Evolutionary conservation across 2,329 filamentous ascomycete genomes (phyloP).

Genomic region (Curvularia eragrostidis): DNA sequence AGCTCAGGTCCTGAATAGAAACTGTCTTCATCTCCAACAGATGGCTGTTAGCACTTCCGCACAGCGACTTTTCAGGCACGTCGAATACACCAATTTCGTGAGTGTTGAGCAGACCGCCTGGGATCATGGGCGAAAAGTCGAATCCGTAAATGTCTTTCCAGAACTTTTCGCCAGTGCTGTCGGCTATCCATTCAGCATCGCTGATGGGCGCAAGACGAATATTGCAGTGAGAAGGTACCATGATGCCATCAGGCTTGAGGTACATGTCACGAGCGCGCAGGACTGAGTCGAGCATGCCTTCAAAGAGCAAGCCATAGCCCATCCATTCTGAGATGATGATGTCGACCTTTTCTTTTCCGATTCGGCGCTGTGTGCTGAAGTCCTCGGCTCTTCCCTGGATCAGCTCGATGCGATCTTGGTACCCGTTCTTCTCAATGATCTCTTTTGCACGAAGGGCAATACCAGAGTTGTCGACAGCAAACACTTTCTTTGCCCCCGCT

Average conservation of each 20-base stretch:
- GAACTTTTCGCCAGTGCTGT: slow-evolving; percentile 72
- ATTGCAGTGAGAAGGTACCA: slow-evolving; percentile 85
- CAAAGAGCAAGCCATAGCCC: slow-evolving; percentile 92
- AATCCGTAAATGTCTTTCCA: slow-evolving; percentile 96
- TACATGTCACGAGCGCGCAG: slow-evolving; percentile 88
- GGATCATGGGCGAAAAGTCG: slow-evolving; percentile 89
- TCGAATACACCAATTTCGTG: slow-evolving; percentile 44
- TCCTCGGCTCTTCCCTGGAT: slow-evolving; percentile 89
- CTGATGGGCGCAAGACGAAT: slow-evolving; percentile 82
- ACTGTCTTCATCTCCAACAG: slow-evolving; percentile 78
- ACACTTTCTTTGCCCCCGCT: slow-evolving; percentile 83
- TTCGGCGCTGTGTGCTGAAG: slow-evolving; percentile 67
- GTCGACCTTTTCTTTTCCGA: slow-evolving; percentile 69
- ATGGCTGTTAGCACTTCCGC: slow-evolving; percentile 69
- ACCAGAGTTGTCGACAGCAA: slow-evolving; percentile 89
- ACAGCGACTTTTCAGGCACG: slow-evolving; percentile 37
- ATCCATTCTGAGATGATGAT: slow-evolving; percentile 98
- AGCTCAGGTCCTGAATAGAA: slow-evolving; percentile 74
- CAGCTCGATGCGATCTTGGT: slow-evolving; percentile 76
- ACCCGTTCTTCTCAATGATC: slow-evolving; percentile 81
- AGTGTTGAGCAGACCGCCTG: slow-evolving; percentile 78
- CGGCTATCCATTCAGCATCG: slow-evolving; percentile 77
- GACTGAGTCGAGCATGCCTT: slow-evolving; percentile 94
- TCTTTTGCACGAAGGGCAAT: slow-evolving; percentile 88
- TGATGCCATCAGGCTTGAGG: slow-evolving; percentile 77